Base-by-base conservation (phyloP, 257 asterid genomes). In the Salvia splendens region DNA sequence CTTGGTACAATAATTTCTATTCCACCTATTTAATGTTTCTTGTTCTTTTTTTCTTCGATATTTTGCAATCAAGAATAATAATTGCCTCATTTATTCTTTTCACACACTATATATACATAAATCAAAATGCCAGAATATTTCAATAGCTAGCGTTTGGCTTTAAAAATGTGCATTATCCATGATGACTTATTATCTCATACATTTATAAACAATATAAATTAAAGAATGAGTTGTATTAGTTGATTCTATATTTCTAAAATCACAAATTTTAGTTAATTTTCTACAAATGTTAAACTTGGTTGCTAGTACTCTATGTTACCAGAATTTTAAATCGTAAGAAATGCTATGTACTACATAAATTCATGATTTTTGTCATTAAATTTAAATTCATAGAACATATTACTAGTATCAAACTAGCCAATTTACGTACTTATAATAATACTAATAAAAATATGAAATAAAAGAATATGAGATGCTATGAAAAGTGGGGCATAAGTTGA, bases 61-160 rank as follows among this genome's bases (percentile, higher is more conserved):
- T 49, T 16, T 24, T 14, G 20, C 28, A 28, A 38, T 41, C 10
- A 41, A 53, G 8, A 32, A 61, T 33, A 33, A 28, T 50, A 46
- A 5, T 42, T 59, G 49, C 17, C 0, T 28, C 33, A 24, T 63
- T 50, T 51, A 35, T 68, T 74, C 66, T 8, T 68, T 74, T 35
- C 74, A 61, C 61, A 52, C 54, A 52, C 66, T 3, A 68, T 0
- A 38, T 5, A 12, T 2, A 14, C 6, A 32, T 9, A 7, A 8
- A 6, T n/a, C n/a, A 11, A 41, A 56, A 28, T 55, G 56, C 48
- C 8, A 48, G 16, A 45, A 32, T 30, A 68, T 28, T 32, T 55
- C 24, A 14, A 43, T 20, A 24, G 30, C 30, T 24, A 24, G 30
- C 30, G n/a, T n/a, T 33, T 33, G 38, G 38, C 38, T 4, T 33